These are phyloP conservation scores for Austroboletus festivus DNA, from an alignment of 768 basidiomycete genomes.

Conservation along the genomic window DNA sequence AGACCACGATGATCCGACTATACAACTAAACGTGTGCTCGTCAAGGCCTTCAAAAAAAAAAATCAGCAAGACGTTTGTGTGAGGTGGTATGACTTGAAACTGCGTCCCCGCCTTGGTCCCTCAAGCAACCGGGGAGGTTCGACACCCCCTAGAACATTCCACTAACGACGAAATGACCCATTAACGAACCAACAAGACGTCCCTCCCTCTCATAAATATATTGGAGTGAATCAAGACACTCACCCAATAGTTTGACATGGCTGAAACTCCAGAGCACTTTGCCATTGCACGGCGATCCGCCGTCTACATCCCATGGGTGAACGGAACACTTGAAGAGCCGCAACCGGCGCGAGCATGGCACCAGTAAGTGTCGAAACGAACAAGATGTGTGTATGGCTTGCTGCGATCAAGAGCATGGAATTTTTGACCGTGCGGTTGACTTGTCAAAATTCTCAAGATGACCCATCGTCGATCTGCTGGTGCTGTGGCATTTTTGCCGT, in stretches of 20 bases:
- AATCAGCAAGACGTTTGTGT: slow-evolving; percentile 24
- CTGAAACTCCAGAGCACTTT: background rate
- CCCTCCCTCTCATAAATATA: slow-evolving; percentile 22
- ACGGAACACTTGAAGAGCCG: slow-evolving; percentile 13
- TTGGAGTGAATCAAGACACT: slow-evolving; percentile 33
- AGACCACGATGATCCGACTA: slow-evolving; percentile 23
- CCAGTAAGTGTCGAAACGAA: slow-evolving; percentile 25
- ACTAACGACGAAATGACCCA: slow-evolving; percentile 1
- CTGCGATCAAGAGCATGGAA: slow-evolving; percentile 18
- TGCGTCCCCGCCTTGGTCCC: slow-evolving; percentile 1
- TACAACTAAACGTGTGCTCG: slow-evolving; percentile 30
- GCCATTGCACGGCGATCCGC: slow-evolving; percentile 5
- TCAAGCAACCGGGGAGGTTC: slow-evolving; percentile 9
- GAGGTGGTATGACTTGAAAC: slow-evolving; percentile 25
- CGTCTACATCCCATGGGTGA: slow-evolving; percentile 6
- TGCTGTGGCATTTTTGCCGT: slow-evolving; percentile 4
- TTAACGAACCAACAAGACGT: slow-evolving; percentile 11
- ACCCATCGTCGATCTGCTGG: background rate
- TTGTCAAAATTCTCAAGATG: slow-evolving; percentile 12
- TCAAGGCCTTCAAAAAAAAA: slow-evolving; percentile 22
- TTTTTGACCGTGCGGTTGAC: slow-evolving; percentile 27
- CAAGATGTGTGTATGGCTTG: slow-evolving; percentile 19
- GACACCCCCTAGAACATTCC: background rate
- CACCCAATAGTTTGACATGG: slow-evolving; percentile 21
- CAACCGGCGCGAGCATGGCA: slow-evolving; percentile 13